Conservation (phyloP, 257 asterid genomes). For the Solanum bulbocastanum region DNA sequence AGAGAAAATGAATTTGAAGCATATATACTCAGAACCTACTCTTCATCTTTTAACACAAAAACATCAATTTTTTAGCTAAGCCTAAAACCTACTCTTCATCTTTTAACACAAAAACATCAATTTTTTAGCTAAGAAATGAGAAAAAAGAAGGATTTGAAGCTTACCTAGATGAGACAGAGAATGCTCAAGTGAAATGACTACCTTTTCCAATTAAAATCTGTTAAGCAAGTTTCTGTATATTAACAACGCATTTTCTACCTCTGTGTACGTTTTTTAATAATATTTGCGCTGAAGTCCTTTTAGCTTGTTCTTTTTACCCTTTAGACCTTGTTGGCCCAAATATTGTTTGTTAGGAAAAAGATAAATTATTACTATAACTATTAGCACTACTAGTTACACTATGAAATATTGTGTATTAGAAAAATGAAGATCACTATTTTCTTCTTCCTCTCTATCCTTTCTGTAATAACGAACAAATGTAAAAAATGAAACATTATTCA, state of each 20-base stretch:
- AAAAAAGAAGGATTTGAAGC: not conserved
- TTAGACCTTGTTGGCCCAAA: not conserved
- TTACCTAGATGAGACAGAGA: constrained; percentile 2
- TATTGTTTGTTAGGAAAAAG: too few relatives aligned
- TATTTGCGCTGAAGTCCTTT: not conserved
- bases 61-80: not conserved
- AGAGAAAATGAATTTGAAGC: too few relatives aligned
- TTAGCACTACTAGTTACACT: too few relatives aligned
- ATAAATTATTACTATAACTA: too few relatives aligned
- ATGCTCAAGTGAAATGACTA: not conserved
- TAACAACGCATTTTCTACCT: not conserved
- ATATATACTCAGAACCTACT: too few relatives aligned
- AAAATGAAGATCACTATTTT: too few relatives aligned
- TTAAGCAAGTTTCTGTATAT: not conserved
- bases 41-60: too few relatives aligned
- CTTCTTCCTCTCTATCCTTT: too few relatives aligned
- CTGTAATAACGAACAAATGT: not conserved
- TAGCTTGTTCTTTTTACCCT: not conserved
- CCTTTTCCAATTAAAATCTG: not conserved
- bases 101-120: too few relatives aligned
- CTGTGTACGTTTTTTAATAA: not conserved
- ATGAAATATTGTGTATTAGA: too few relatives aligned
- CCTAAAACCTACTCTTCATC: too few relatives aligned
- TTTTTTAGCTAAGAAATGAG: not conserved
- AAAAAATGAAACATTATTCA: not conserved